Evolutionary conservation across 169 alveolate genomes (phyloP), one percentile per base, ranked within the genome.

Genomic region (Plasmodium billcollinsi): DNA sequence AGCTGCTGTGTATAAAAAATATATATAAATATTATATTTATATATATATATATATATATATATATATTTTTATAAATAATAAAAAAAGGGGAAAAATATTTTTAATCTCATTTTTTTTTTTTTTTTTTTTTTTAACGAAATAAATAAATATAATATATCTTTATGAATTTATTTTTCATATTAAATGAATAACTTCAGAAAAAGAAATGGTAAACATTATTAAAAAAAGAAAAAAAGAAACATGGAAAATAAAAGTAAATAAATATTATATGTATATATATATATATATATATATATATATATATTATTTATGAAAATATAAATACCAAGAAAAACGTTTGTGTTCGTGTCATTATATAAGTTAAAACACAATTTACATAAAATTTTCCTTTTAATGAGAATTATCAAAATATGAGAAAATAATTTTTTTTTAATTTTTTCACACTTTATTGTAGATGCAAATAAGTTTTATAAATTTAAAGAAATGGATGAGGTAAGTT

Each of bases 401-500:
- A 71, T 43, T 39, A 76, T 9, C 24, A 62, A 72, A 12, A 52
- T 39, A 39, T 39, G 47, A 39, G 47, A 39, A 39, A 39, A 5
- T 72, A 47, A 47, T 29, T 54, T 49, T 69, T 50, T 47, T 18
- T 26, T 76, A 49, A 63, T 65, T 18, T 49, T 49, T 29, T 52
- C 2, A 2, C 49, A 52, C 49, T 59, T 56, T 52, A 4, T 43
- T 66, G 71, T 78, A 83, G 91, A 83, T 69, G 83, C 83, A 83
- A 54, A 83, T 43, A 83, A 58, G 50, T 83, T 63, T 83, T 83
- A 29, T 66, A 83, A 83, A 66, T 83, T 83, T 59, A 83, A 83
- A 73, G 91, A 83, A 83, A 83, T 59, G 83, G 91, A 83, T 39
- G 91, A 83, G 26, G 91, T 83, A 83, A 83, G 85, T 15, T 83